Evolutionary conservation across 805 yeast genomes (phyloP).

Genomic region (Isabelozyma pseudorhagii): DNA sequence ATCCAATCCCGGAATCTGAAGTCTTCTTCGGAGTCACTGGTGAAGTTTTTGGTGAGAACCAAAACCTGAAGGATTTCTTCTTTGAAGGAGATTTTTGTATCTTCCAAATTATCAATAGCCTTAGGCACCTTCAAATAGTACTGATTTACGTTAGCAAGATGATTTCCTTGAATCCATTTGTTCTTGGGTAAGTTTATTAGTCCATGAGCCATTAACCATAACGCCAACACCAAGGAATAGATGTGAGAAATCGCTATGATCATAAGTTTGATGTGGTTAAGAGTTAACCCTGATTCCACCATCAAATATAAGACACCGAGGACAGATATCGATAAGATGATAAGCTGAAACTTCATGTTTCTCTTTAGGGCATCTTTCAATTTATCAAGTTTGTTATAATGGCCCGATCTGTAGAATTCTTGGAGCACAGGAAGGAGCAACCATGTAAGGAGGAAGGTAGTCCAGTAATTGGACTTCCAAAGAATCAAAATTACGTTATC

Average conservation of each 20-base stretch:
- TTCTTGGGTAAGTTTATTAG: conserved; percentile 61
- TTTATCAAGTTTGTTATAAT: conserved; percentile 44
- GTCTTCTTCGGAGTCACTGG: conserved; percentile 23
- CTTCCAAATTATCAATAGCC: conserved; percentile 59
- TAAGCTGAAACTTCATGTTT: conserved; percentile 59
- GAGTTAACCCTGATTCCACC: conserved; percentile 49
- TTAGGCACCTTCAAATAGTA: conserved; percentile 55
- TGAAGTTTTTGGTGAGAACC: conserved; percentile 46
- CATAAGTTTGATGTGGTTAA: conserved; percentile 59
- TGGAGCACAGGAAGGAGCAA: conserved; percentile 67
- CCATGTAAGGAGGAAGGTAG: conserved; percentile 80
- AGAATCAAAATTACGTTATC: conserved; percentile 47
- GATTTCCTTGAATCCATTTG: conserved; percentile 35
- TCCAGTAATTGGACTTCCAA: conserved; percentile 81
- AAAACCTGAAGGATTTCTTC: conserved; percentile 62
- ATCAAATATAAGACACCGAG: conserved; percentile 60
- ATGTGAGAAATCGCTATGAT: conserved; percentile 75
- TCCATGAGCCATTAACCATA: conserved; percentile 87
- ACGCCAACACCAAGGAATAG: conserved; percentile 68
- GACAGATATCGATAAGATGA: conserved; percentile 50
- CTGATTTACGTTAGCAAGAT: conserved; percentile 25
- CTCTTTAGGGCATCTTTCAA: conserved; percentile 55
- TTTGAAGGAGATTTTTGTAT: conserved; percentile 56
- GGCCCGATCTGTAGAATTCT: conserved; percentile 70
- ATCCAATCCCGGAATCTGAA: conserved; percentile 62